Evolutionary conservation across 768 basidiomycete species (phyloP).

Genomic region (Pulveroboletus sp.): DNA sequence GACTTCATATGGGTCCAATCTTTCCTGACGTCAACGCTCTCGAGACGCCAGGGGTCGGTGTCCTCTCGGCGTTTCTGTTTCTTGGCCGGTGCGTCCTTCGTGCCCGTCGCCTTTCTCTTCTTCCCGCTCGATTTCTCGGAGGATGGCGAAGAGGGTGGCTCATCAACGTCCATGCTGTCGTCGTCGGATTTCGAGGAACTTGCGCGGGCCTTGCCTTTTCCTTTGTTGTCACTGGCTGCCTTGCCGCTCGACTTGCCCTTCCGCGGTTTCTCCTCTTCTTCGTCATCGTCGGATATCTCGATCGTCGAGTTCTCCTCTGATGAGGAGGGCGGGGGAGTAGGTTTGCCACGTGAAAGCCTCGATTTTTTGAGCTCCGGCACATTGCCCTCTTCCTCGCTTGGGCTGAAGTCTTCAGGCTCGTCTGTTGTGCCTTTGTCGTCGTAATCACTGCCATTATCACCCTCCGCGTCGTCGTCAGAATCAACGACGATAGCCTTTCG

Average conservation of each 20-base stretch:
- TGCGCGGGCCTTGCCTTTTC: constrained; percentile 21
- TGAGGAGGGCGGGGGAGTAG: constrained; percentile 30
- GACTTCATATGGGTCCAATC: constrained; percentile 79
- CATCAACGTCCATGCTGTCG: constrained; percentile 58
- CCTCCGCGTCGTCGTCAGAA: constrained; percentile 49
- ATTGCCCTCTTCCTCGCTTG: constrained; percentile 26
- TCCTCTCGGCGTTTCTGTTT: constrained; percentile 59
- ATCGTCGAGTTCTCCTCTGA: constrained; percentile 27
- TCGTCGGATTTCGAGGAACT: constrained; percentile 37
- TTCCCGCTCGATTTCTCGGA: constrained; percentile 37
- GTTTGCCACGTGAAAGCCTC: constrained; percentile 21
- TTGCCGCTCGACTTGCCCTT: constrained; percentile 33
- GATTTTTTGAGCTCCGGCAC: constrained; percentile 20
- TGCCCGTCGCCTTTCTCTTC: constrained; percentile 40
- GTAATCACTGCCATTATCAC: constrained; percentile 25
- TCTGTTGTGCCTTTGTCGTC: constrained; percentile 34
- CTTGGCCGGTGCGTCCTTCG: constrained; percentile 40
- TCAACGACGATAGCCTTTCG: constrained; percentile 42
- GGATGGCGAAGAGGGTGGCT: constrained; percentile 34
- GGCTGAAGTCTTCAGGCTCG: constrained; percentile 33
- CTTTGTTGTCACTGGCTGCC: constrained; percentile 15
- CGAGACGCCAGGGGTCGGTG: constrained; percentile 77
- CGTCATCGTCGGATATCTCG: constrained; percentile 24
- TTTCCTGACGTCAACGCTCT: constrained; percentile 51
- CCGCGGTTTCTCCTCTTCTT: constrained; percentile 30